phyloP scores from a whole-genome alignment of 768 basidiomycete species.

The Lactarius sp. region DNA sequence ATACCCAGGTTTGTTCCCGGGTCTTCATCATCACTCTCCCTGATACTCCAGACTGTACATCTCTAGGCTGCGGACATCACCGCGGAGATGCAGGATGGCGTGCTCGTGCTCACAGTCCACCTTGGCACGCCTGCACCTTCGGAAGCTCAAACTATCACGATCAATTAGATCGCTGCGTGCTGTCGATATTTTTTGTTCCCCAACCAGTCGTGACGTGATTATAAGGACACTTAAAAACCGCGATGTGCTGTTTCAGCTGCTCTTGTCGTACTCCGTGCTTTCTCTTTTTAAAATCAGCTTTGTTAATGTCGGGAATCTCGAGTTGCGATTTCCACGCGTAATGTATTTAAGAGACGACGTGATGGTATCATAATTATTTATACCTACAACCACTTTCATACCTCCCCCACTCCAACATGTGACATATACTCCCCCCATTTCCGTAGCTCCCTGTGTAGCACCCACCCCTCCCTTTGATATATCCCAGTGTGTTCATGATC shows the following conservation, averaged over 20 bases:
- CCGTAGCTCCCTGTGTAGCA: conserved; percentile 5
- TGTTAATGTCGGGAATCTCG: not conserved
- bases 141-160: conserved; percentile 48
- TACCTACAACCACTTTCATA: conserved; percentile 1
- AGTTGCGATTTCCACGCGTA: not conserved
- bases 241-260: not conserved
- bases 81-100: conserved; percentile 54
- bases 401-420: conserved; percentile 2
- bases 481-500: not conserved
- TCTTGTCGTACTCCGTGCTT: not conserved
- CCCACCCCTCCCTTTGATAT: conserved; percentile 1
- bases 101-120: conserved; percentile 52
- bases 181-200: not conserved
- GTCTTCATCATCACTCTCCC: conserved; percentile 23
- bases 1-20: conserved; percentile 46
- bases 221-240: not conserved
- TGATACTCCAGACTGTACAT: conserved; percentile 24
- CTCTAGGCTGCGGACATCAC: conserved; percentile 49
- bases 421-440: conserved; percentile 10
- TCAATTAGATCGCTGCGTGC: conserved; percentile 31
- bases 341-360: not conserved
- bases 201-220: not conserved
- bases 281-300: not conserved
- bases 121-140: conserved; percentile 42
- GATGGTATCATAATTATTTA: conserved; percentile 2